Conservation (phyloP, 202 grass and related monocot species). For the Zizania palustris region DNA sequence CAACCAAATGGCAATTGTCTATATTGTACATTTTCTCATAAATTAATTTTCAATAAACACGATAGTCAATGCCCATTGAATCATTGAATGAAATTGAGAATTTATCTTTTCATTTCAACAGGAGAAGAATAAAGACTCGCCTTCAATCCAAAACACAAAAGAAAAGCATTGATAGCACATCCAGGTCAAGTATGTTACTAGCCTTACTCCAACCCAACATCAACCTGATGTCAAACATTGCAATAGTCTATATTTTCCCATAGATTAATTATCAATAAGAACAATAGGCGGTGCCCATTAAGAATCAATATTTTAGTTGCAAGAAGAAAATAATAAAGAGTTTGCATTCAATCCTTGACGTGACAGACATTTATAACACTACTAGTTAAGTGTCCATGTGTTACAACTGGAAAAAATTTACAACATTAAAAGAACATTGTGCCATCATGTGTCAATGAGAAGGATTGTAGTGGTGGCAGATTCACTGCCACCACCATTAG, state of each 20-base stretch:
- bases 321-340: background rate
- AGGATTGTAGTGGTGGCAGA: too few species aligned
- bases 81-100: slow-evolving; percentile 23
- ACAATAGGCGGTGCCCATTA: background rate
- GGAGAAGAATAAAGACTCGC: background rate
- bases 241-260: background rate
- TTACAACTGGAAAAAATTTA: too few species aligned
- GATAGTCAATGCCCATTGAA: slow-evolving; percentile 3
- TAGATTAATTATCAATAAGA: background rate
- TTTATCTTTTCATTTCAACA: background rate
- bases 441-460: too few species aligned
- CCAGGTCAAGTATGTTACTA: background rate
- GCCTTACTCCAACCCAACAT: background rate
- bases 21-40: background rate
- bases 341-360: background rate
- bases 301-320: background rate
- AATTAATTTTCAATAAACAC: slow-evolving; percentile 8
- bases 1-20: slow-evolving; percentile 9
- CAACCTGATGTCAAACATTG: background rate
- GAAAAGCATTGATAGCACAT: slow-evolving; percentile 19
- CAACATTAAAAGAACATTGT: too few species aligned
- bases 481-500: too few species aligned
- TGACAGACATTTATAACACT: background rate
- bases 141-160: slow-evolving; percentile 7
- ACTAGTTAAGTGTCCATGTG: too few species aligned